These are phyloP conservation scores for Talaromyces sp. DNA, from an alignment of 2,329 filamentous ascomycete genomes.

Conservation along the genomic window DNA sequence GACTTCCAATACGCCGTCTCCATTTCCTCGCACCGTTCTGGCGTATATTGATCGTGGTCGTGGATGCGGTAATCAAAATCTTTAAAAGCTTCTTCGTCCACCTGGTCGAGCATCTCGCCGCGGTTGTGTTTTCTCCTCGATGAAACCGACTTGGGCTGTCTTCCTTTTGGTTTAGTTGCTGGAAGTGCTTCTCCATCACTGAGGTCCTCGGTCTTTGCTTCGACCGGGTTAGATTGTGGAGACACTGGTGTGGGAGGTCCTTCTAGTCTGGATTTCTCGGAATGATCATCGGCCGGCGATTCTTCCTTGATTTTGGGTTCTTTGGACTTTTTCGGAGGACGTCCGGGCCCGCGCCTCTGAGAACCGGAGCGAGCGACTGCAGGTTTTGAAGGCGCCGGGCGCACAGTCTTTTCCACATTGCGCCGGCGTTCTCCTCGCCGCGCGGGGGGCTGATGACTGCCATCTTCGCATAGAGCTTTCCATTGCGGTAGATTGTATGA, in stretches of 20 bases:
- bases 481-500: slow-evolving; percentile 97
- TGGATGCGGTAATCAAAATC: slow-evolving; percentile 88
- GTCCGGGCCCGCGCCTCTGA: slow-evolving; percentile 37
- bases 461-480: slow-evolving; percentile 88
- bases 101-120: slow-evolving; percentile 67
- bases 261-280: slow-evolving; percentile 36
- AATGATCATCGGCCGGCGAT: slow-evolving; percentile 27
- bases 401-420: slow-evolving; percentile 45
- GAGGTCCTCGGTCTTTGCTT: slow-evolving; percentile 52
- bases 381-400: slow-evolving; percentile 30
- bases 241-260: slow-evolving; percentile 52
- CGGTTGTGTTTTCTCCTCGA: slow-evolving; percentile 82
- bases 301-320: slow-evolving; percentile 36
- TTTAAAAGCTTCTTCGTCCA: slow-evolving; percentile 87
- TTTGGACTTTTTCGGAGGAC: slow-evolving; percentile 33
- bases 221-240: slow-evolving; percentile 47
- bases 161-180: slow-evolving; percentile 43
- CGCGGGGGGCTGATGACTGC: slow-evolving; percentile 91
- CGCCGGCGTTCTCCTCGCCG: slow-evolving; percentile 61
- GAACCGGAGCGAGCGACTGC: slow-evolving; percentile 37
- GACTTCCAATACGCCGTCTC: slow-evolving; percentile 97
- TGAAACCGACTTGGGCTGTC: slow-evolving; percentile 68
- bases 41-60: slow-evolving; percentile 76
- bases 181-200: slow-evolving; percentile 40
- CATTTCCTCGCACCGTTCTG: slow-evolving; percentile 87